These are phyloP conservation scores for Cryptosporidium parvum DNA, from an alignment of 169 alveolate genomes.

Conservation along the genomic window DNA sequence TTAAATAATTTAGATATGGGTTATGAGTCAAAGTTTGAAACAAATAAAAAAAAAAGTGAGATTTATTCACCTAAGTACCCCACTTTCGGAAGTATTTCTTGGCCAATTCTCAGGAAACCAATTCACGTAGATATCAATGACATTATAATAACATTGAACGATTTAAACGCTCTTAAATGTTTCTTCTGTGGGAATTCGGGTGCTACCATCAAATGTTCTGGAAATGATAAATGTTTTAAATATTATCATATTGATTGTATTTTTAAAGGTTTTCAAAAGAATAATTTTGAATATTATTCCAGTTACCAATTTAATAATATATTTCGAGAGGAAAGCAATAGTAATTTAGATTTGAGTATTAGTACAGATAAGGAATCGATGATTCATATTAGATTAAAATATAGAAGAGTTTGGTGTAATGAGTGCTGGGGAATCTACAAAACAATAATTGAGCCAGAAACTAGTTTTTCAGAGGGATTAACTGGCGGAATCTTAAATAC, in stretches of 20 bases:
- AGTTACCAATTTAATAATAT: not conserved
- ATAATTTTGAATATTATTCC: not conserved
- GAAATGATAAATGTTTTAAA: slow-evolving; percentile 58
- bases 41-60: slow-evolving; percentile 11
- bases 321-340: not conserved
- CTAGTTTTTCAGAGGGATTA: slow-evolving; percentile 55
- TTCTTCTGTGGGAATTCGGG: slow-evolving; percentile 17
- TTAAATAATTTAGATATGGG: slow-evolving; percentile 63
- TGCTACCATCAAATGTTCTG: slow-evolving; percentile 72
- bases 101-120: slow-evolving; percentile 64
- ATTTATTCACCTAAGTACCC: slow-evolving; percentile 23
- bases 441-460: slow-evolving; percentile 33
- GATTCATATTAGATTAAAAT: slow-evolving; percentile 44
- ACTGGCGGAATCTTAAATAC: slow-evolving; percentile 40
- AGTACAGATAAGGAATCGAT: not conserved
- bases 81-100: slow-evolving; percentile 37
- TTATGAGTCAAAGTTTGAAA: slow-evolving; percentile 64
- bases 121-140: slow-evolving; percentile 28
- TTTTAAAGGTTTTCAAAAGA: not conserved
- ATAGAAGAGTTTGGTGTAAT: slow-evolving; percentile 69
- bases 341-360: not conserved
- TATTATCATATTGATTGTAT: slow-evolving; percentile 51
- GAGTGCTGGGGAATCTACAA: slow-evolving; percentile 47
- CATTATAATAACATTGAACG: slow-evolving; percentile 40
- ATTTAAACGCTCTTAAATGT: slow-evolving; percentile 28